Evolutionary conservation across 2,329 filamentous ascomycete species (phyloP), one percentile per base, ranked within the genome.

Genomic region (Metarhizium guizhouense): DNA sequence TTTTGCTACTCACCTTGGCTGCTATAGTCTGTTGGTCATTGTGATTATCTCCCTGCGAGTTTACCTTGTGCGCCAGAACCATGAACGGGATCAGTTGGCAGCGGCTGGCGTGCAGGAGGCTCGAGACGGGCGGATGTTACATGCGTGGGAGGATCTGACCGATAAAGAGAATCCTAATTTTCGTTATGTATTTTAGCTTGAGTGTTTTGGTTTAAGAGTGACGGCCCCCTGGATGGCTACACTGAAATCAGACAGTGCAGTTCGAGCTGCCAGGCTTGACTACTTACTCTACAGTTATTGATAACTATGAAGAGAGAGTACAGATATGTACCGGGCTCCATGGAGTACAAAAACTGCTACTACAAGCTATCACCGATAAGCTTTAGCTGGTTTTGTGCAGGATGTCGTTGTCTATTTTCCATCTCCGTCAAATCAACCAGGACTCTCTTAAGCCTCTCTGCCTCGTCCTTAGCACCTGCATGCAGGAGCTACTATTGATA

Each of bases 1-100:
- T 1, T 87, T 88, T 57, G 76, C 82, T 6, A 85, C 83, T 1
- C 85, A 89, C 62, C 73, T 90, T 8, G 86, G 82, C 14, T 89
- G 86, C 70, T 89, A 89, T 66, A 70, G 74, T 0, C 70, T 81
- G 32, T 74, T 88, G 29, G 80, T 85, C 1, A 32, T 82, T 4
- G 76, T 82, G 4, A 76, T 87, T 20, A 53, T 83, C 2, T 76
- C 72, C 58, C 72, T 88, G 62, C 73, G 85, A 25, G 84, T 78
- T 70, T 77, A 86, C 57, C 74, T 87, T 16, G 70, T 63, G 7
- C 62, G 70, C 2, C 73, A 86, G 70, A 88, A 88, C 61, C 79
- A 74, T 65, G 78, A 74, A 25, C 25, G 25, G 25, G 25, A 25
- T 3, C 3, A 25, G 25, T 25, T 25, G 25, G 25, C 25, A 25